Base-by-base conservation (phyloP, 768 basidiomycete genomes). In the Boletus vermiculosoides region DNA sequence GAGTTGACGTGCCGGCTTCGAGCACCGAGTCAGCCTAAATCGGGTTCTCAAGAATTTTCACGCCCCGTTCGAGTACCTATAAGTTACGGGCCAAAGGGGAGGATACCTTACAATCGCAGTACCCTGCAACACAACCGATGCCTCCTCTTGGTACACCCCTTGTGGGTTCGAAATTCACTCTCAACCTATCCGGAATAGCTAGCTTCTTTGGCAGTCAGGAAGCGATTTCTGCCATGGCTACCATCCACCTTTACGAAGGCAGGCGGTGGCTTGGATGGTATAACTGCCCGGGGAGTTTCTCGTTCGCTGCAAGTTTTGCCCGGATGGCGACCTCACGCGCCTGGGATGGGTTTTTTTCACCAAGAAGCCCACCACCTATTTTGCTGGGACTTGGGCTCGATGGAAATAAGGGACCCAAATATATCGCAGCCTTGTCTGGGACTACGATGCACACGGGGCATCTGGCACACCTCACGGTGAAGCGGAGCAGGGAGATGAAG, bases 231-330 rank as follows among this genome's bases (percentile, higher is more conserved):
- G 72, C 73, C 28, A 73, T 76, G 64, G 63, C 66, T 12, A 65
- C 69, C 25, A 63, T 76, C 15, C 74, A 73, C 49, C 58, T 75
- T 20, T 73, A 65, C 50, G 49, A 66, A 49, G 66, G 66, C 23
- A 66, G 69, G 49, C 67, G 64, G 37, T 76, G 70, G 71, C 54
- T 75, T 15, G 74, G 73, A 18, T 74, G 70, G 70, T 74, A 74
- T 30, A 76, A 75, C 50, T 72, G 66, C n/a, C 73, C 72, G 0
- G 74, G 74, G 31, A 66, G 57, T 11, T 71, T 69, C 36, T 50
- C 52, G 5, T 61, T 75, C 37, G 74, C 73, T 20, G 69, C 63
- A 45, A 62, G 64, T 10, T 73, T 73, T 50, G 68, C 69, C 2
- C 61, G 62, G 11, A 66, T 75, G 49, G 63, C 68, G 1, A 62